phyloP scores from a whole-genome alignment of 1,284 basidiomycete genomes.

The Trametes sp. region DNA sequence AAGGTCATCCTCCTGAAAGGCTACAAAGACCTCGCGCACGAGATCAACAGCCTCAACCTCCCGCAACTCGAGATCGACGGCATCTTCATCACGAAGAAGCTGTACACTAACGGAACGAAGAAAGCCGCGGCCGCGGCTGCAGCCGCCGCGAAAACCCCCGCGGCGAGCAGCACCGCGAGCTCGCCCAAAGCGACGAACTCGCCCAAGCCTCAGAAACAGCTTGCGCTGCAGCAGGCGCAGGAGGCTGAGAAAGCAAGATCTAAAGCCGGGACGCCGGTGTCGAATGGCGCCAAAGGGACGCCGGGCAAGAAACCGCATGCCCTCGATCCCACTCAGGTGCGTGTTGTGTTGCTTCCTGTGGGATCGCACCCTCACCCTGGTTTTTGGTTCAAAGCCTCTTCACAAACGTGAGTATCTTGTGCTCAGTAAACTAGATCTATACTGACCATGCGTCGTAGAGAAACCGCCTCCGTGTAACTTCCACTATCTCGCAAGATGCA shows the following conservation, averaged over 20 bases:
- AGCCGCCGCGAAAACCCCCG: conserved; percentile 15
- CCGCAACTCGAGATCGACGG: conserved; percentile 53
- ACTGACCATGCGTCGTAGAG: conserved; percentile 35
- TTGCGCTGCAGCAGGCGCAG: conserved; percentile 27
- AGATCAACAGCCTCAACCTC: conserved; percentile 52
- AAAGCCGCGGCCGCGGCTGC: conserved; percentile 27
- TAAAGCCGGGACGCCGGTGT: conserved; percentile 28
- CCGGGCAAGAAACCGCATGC: conserved; percentile 23
- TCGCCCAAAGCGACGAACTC: conserved; percentile 21
- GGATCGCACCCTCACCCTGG: not conserved
- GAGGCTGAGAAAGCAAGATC: conserved; percentile 37
- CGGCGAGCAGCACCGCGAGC: conserved; percentile 4
- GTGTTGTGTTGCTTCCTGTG: not conserved
- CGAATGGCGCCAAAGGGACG: conserved; percentile 20
- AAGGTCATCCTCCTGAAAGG: conserved; percentile 61
- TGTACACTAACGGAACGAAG: conserved; percentile 40
- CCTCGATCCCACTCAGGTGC: conserved; percentile 34
- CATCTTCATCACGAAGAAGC: conserved; percentile 56
- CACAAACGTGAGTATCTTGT: conserved; percentile 40
- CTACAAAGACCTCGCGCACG: conserved; percentile 53
- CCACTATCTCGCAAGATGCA: conserved; percentile 49
- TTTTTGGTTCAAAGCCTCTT: conserved; percentile 37
- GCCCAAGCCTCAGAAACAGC: conserved; percentile 27
- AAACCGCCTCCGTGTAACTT: conserved; percentile 52
- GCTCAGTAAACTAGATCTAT: not conserved